Conservation (phyloP, 176 grass and related monocot genomes). For the Oryza officinalis region DNA sequence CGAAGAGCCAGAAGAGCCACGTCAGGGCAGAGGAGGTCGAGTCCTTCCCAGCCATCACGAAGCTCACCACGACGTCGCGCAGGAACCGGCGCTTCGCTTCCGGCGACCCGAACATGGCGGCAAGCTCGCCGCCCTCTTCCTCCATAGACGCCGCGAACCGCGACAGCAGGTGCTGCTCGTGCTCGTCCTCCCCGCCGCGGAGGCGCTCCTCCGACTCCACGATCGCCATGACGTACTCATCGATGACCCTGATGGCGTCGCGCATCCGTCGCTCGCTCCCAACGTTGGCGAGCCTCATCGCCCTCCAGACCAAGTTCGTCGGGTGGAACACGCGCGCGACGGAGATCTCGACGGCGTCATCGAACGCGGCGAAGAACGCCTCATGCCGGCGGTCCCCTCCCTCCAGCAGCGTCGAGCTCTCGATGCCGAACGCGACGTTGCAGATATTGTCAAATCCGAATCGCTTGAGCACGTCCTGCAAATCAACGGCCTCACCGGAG, state of each 20-base stretch:
- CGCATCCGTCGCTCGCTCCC: slow-evolving; percentile 61
- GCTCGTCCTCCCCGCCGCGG: background rate
- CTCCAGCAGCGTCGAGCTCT: slow-evolving; percentile 33
- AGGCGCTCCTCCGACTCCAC: background rate
- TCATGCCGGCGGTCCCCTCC: background rate
- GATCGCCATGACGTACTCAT: slow-evolving; percentile 46
- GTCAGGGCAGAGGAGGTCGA: slow-evolving; percentile 50
- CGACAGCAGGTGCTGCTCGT: slow-evolving; percentile 58
- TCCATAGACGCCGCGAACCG: slow-evolving; percentile 54
- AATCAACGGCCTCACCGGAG: slow-evolving; percentile 34
- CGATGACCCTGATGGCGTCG: slow-evolving; percentile 42
- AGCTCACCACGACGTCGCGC: slow-evolving; percentile 66
- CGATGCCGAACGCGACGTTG: slow-evolving; percentile 56
- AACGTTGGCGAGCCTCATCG: slow-evolving; percentile 42
- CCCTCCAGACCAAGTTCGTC: slow-evolving; percentile 45
- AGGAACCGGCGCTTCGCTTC: slow-evolving; percentile 56
- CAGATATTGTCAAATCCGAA: slow-evolving; percentile 68
- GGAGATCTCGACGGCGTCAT: slow-evolving; percentile 60
- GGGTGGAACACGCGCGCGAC: slow-evolving; percentile 58
- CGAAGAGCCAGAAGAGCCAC: slow-evolving; percentile 82
- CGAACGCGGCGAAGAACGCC: slow-evolving; percentile 57
- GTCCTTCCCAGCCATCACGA: slow-evolving; percentile 76
- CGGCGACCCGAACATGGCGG: slow-evolving; percentile 36
- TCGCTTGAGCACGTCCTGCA: slow-evolving; percentile 60
- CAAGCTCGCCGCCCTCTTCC: slow-evolving; percentile 44